Conservation (phyloP, 805 yeast genomes). For the Kazachstania martiniae region DNA sequence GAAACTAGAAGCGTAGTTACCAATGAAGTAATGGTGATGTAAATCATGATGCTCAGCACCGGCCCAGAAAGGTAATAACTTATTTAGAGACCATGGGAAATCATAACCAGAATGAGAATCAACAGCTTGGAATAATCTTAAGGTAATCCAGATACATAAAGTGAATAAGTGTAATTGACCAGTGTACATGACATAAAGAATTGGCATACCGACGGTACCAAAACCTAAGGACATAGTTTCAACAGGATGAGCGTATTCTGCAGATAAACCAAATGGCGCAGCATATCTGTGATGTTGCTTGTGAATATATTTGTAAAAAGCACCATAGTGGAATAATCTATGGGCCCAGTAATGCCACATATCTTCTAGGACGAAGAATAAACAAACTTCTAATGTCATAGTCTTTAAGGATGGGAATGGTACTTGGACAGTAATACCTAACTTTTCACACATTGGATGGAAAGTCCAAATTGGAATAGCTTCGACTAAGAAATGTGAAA, state of each 20-base stretch:
- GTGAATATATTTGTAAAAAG: constrained; percentile 85
- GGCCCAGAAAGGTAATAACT: constrained; percentile 92
- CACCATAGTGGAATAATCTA: constrained; percentile 78
- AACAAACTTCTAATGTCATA: constrained; percentile 53
- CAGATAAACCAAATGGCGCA: constrained; percentile 94
- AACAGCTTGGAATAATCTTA: constrained; percentile 90
- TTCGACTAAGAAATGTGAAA: constrained; percentile 85
- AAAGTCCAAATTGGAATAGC: constrained; percentile 95
- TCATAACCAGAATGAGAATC: constrained; percentile 98
- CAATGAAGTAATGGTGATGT: constrained; percentile 92
- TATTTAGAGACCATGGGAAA: constrained; percentile 92
- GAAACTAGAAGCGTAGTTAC: constrained; percentile 89
- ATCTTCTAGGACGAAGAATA: constrained; percentile 83
- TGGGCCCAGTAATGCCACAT: constrained; percentile 97
- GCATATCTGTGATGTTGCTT: constrained; percentile 97
- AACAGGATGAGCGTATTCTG: constrained; percentile 95
- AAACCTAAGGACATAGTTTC: constrained; percentile 86
- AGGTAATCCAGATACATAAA: constrained; percentile 76
- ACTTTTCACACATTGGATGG: constrained; percentile 78
- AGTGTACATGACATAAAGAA: constrained; percentile 67
- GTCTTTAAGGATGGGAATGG: constrained; percentile 70
- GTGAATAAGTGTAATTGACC: constrained; percentile 79
- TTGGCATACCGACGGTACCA: constrained; percentile 95
- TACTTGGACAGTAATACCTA: constrained; percentile 68
- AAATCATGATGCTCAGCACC: constrained; percentile 98